Evolutionary conservation across 495 filamentous ascomycete genomes (phyloP).

Genomic region (Aspergillus avenaceus): DNA sequence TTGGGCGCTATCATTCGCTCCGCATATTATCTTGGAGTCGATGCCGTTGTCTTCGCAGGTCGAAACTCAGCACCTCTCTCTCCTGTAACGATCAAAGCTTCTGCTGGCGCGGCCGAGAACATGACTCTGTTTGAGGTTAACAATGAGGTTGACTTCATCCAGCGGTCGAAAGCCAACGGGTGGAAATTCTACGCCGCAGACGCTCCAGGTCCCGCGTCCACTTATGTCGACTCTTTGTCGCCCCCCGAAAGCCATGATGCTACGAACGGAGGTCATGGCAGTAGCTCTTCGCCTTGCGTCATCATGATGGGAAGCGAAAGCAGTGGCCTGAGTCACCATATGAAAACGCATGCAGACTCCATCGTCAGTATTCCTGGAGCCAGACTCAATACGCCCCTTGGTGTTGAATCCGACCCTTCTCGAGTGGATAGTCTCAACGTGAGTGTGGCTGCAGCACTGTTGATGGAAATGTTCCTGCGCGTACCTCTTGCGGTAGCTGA

Average conservation of each 20-base stretch:
- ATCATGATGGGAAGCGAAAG: slow-evolving; percentile 83
- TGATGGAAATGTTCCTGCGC: slow-evolving; percentile 62
- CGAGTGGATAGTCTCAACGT: slow-evolving; percentile 80
- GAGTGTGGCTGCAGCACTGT: slow-evolving; percentile 72
- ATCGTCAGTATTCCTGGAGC: slow-evolving; percentile 51
- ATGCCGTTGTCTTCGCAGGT: slow-evolving; percentile 66
- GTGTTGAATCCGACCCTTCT: slow-evolving; percentile 36
- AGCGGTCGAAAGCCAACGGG: slow-evolving; percentile 59
- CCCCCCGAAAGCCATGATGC: slow-evolving; percentile 2
- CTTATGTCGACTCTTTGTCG: slow-evolving; percentile 15
- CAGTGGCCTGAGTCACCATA: slow-evolving; percentile 58
- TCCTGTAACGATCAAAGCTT: slow-evolving; percentile 76
- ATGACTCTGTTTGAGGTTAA: slow-evolving; percentile 64
- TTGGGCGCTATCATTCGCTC: slow-evolving; percentile 84
- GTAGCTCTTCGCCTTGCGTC: slow-evolving; percentile 61
- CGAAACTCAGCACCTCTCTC: slow-evolving; percentile 67
- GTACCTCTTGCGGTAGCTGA: slow-evolving; percentile 33
- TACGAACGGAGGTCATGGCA: neutral
- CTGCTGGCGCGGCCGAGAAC: slow-evolving; percentile 78
- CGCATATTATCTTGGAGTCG: slow-evolving; percentile 79
- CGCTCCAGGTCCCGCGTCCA: slow-evolving; percentile 42
- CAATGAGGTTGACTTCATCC: slow-evolving; percentile 65
- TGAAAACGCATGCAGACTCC: slow-evolving; percentile 60
- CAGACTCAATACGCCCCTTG: slow-evolving; percentile 26
- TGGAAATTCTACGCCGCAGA: slow-evolving; percentile 84